Percentiles rank a stretch among this genome's conserved stretches.
These are phyloP conservation scores for Pythium monospermum DNA, from an alignment of 352 stramenopile species.

Conservation along the genomic window DNA sequence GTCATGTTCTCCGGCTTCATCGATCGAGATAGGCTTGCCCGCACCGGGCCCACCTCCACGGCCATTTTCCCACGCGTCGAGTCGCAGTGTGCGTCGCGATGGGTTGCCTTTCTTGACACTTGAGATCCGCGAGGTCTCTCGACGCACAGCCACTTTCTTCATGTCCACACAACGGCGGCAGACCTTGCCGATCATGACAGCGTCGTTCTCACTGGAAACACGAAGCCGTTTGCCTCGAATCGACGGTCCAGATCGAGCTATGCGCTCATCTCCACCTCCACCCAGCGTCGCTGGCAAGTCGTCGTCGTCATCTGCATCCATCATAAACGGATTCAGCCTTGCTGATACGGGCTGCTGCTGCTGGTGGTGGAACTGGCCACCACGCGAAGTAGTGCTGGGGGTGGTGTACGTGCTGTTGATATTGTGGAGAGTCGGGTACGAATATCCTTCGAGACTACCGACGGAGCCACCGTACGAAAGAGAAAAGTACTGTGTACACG, in stretches of 20 bases:
- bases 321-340: no score
- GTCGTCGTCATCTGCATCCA: constrained; percentile 11
- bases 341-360: no score
- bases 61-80: constrained; percentile 9
- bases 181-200: constrained; percentile 52
- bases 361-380: no score
- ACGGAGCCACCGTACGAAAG: constrained; percentile 15
- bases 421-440: constrained; percentile 7
- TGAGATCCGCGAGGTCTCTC: constrained; percentile 14
- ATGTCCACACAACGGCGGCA: constrained; percentile 53
- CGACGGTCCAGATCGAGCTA: background rate
- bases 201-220: constrained; percentile 15
- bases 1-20: constrained; percentile 9
- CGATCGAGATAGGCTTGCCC: constrained; percentile 8
- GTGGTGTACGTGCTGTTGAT: background rate
- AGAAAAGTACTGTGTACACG: constrained; percentile 23
- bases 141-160: constrained; percentile 31
- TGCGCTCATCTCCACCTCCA: no score
- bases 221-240: constrained; percentile 1
- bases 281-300: constrained; percentile 11
- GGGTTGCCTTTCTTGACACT: constrained; percentile 6
- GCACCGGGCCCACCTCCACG: background rate
- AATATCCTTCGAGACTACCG: no score
- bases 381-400: background rate
- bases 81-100: constrained; percentile 1